Evolutionary conservation across 2,329 filamentous ascomycete species (phyloP), one percentile per base, ranked within the genome.

Genomic region (Fusarium bulbicola): DNA sequence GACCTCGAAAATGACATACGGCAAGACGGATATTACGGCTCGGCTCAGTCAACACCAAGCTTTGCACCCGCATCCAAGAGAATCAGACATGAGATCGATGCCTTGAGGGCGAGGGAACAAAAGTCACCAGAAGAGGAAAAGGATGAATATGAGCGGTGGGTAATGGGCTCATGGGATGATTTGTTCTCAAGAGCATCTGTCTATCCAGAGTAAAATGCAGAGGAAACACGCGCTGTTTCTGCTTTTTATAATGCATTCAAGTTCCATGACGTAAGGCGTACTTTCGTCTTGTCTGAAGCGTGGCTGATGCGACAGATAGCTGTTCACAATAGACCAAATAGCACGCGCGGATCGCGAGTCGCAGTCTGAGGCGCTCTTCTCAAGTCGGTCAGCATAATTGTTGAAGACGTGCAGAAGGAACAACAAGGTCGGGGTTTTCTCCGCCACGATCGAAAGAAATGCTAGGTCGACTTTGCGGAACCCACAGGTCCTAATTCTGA

Each of bases 401-500:
- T 7, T 32, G 2, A 30, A 1, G 14, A 16, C 3, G 4, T 49
- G 2, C 3, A 30, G 46, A 3, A n/a, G 1, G 9, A n/a, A 12
- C 10, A n/a, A 0, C 10, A 16, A 16, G 2, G 2, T 8, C 6
- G 11, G 1, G 16, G 1, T 1, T 7, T 16, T 0, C 13, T 3
- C 21, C 4, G 3, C 8, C 15, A 18, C 13, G 21, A 18, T 13
- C 3, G 8, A 4, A 24, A 50, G 5, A 5, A 34, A 14, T 8
- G 4, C 8, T 34, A 8, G 6, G 12, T 7, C 4, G 4, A 34
- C 5, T 24, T 24, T 24, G 12, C 9, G 2, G 6, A 4, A 20
- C n/a, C 24, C 8, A 2, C 13, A 24, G 6, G 12, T 11, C 12
- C 7, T 1, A 5, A 7, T 11, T 8, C 7, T 10, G 30, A 10